Evolutionary conservation across 345 rosid species (phyloP).

Genomic region (Arabidopsis arenosa): DNA sequence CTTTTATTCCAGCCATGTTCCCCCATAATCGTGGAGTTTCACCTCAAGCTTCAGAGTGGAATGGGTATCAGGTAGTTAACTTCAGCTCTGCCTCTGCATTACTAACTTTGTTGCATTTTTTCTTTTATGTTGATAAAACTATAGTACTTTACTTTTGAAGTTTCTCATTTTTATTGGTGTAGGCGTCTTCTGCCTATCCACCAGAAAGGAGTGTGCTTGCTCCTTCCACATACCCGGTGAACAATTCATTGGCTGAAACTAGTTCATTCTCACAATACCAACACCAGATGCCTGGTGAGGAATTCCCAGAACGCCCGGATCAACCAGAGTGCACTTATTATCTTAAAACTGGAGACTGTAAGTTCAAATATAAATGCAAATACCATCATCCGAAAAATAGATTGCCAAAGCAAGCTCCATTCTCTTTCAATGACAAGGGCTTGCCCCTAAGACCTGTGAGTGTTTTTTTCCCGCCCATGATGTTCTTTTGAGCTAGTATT

Average conservation of each 20-base stretch:
- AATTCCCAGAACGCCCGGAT: slow-evolving; percentile 95
- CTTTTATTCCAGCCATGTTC: slow-evolving; percentile 72
- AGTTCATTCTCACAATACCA: slow-evolving; percentile 60
- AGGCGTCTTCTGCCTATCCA: slow-evolving; percentile 71
- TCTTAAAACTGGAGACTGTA: slow-evolving; percentile 92
- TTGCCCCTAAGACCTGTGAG: slow-evolving; percentile 98
- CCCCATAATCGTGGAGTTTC: slow-evolving; percentile 67
- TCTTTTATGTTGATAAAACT: slow-evolving; percentile 21
- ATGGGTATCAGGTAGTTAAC: slow-evolving; percentile 82
- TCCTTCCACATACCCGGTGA: slow-evolving; percentile 56
- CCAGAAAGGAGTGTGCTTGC: slow-evolving; percentile 62
- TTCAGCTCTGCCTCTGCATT: slow-evolving; percentile 22
- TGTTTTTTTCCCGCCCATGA: slow-evolving; percentile 19
- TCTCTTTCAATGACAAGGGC: slow-evolving; percentile 83
- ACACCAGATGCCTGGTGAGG: slow-evolving; percentile 61
- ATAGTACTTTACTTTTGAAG: slow-evolving; percentile 19
- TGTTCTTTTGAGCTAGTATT: slow-evolving; percentile 6
- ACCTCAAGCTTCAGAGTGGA: slow-evolving; percentile 76
- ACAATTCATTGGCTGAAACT: slow-evolving; percentile 53
- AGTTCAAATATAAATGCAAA: slow-evolving; percentile 87
- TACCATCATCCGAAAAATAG: slow-evolving; percentile 88
- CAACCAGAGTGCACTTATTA: slow-evolving; percentile 87
- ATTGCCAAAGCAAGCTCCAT: slow-evolving; percentile 56
- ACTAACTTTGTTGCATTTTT: not conserved
- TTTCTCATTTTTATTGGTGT: slow-evolving; percentile 43